A percentile compares a stretch with the other conserved stretches of the same genome.
phyloP scores from a whole-genome alignment of 2,329 filamentous ascomycete species.

The Aureobasidium sp. region DNA sequence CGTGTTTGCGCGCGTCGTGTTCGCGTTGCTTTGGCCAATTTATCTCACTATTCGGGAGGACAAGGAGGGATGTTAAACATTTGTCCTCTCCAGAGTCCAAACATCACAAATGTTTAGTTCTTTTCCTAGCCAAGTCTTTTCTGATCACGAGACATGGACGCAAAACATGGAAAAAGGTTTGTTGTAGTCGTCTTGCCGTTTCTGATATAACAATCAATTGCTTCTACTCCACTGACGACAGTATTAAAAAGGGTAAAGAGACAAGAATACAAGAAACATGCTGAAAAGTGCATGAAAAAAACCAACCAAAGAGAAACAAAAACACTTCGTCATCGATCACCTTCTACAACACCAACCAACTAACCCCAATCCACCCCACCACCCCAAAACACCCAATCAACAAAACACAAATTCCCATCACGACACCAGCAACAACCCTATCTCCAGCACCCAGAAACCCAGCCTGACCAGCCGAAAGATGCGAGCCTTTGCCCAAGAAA shows the following conservation, averaged over 20 bases:
- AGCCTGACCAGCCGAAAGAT: slow-evolving; percentile 16
- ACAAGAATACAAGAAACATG: background rate
- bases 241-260: background rate
- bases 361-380: slow-evolving; percentile 31
- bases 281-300: background rate
- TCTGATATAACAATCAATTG: background rate
- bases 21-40: background rate
- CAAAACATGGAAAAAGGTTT: too few relatives aligned
- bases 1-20: slow-evolving; percentile 5
- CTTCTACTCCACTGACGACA: background rate
- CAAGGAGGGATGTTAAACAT: background rate
- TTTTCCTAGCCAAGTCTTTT: too few relatives aligned
- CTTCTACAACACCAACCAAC: slow-evolving; percentile 31
- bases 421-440: slow-evolving; percentile 28
- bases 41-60: background rate
- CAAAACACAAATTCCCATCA: slow-evolving; percentile 31
- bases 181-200: background rate
- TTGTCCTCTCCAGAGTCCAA: background rate
- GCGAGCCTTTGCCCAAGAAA: slow-evolving; percentile 27
- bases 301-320: too few relatives aligned
- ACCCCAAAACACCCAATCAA: slow-evolving; percentile 29
- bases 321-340: background rate
- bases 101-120: background rate
- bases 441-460: slow-evolving; percentile 29
- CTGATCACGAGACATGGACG: too few relatives aligned